These are phyloP conservation scores for Apostasia ramifera DNA, from an alignment of 106 monocot species.

Conservation along the genomic window DNA sequence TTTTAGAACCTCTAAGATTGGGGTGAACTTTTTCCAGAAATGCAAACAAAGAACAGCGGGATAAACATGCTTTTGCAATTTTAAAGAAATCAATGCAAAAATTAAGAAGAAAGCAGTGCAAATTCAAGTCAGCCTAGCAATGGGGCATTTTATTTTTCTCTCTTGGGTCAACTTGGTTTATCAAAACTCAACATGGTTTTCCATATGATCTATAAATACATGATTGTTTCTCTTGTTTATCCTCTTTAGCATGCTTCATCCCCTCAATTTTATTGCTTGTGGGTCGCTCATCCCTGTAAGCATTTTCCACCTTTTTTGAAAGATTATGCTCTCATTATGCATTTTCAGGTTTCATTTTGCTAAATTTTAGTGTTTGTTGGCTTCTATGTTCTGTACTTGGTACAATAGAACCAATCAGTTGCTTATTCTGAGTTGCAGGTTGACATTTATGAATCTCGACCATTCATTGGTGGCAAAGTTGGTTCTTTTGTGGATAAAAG, in stretches of 20 bases:
- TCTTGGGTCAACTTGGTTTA: too few species aligned
- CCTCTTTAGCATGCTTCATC: neutral
- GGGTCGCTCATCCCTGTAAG: neutral
- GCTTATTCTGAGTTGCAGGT: constrained; percentile 49
- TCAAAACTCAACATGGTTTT: too few species aligned
- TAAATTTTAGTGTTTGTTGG: neutral
- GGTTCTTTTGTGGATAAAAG: constrained; percentile 89
- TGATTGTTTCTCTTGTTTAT: neutral
- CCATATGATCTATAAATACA: too few species aligned
- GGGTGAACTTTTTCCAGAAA: too few species aligned
- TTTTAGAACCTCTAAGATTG: too few species aligned
- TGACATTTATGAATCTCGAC: constrained; percentile 84
- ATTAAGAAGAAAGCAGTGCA: too few species aligned
- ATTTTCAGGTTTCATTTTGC: neutral
- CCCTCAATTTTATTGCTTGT: neutral
- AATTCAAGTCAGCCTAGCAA: too few species aligned
- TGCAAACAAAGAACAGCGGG: too few species aligned
- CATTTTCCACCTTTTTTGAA: neutral
- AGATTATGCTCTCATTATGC: neutral
- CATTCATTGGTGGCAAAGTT: constrained; percentile 95
- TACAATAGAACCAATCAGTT: neutral
- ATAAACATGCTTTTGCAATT: too few species aligned
- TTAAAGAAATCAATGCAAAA: too few species aligned
- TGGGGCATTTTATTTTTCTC: too few species aligned
- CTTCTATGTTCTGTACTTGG: neutral